These are phyloP conservation scores for Fusarium sp. DNA, from an alignment of 2,329 filamentous ascomycete species.

Conservation along the genomic window DNA sequence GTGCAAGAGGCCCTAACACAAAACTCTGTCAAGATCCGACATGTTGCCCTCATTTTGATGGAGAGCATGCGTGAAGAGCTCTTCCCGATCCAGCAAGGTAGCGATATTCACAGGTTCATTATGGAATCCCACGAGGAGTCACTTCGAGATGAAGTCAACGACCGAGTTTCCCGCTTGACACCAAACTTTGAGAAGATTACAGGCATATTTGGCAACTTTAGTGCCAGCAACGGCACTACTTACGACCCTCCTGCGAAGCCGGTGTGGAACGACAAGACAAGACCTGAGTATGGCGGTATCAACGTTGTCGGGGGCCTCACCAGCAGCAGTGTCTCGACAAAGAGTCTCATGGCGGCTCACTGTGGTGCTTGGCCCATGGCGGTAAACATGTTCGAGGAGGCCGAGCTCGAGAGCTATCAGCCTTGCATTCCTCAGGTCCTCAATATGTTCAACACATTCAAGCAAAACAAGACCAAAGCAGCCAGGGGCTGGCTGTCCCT, in stretches of 20 bases:
- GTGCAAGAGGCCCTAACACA: constrained; percentile 42
- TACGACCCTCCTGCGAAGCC: constrained; percentile 39
- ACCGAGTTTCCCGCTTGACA: constrained; percentile 45
- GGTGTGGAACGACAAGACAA: constrained; percentile 37
- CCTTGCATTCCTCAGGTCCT: constrained; percentile 57
- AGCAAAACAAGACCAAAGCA: constrained; percentile 18
- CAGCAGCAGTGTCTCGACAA: constrained; percentile 56
- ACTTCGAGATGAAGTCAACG: constrained; percentile 46
- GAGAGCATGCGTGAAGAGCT: constrained; percentile 60
- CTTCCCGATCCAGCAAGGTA: constrained; percentile 57
- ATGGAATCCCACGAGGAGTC: constrained; percentile 47
- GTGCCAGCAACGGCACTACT: constrained; percentile 38
- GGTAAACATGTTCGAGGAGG: constrained; percentile 57
- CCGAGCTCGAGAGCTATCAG: constrained; percentile 55
- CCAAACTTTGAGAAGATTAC: constrained; percentile 39
- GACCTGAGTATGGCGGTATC: constrained; percentile 52
- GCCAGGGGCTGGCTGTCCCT: constrained; percentile 16
- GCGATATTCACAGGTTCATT: constrained; percentile 51
- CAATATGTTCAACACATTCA: constrained; percentile 47
- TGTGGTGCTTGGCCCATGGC: constrained; percentile 57
- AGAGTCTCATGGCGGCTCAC: constrained; percentile 55
- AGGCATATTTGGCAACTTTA: constrained; percentile 34
- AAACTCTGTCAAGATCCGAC: constrained; percentile 53
- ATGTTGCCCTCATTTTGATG: constrained; percentile 57
- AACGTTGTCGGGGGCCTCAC: constrained; percentile 55